Evolutionary conservation across 768 basidiomycete species (phyloP).

Genomic region (Tylopilus sp.): DNA sequence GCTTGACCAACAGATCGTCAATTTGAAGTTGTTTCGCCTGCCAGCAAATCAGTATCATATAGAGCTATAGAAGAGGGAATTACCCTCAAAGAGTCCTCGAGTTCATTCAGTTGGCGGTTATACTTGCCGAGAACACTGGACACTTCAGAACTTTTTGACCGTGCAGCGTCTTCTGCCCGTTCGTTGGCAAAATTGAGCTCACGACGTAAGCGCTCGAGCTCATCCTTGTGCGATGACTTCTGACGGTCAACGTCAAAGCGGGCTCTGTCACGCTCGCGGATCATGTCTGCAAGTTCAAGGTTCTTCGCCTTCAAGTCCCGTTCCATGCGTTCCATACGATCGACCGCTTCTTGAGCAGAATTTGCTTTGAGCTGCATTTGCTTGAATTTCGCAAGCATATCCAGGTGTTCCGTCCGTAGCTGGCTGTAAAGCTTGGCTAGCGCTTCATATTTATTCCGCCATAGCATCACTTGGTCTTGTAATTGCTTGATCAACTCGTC

Average conservation of each 20-base stretch:
- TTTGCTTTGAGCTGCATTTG: constrained; percentile 97
- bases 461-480: constrained; percentile 93
- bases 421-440: constrained; percentile 98
- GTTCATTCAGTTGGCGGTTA: constrained; percentile 91
- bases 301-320: constrained; percentile 98
- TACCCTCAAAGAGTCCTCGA: constrained; percentile 94
- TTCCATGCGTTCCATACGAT: constrained; percentile 99
- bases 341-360: constrained; percentile 96
- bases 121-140: constrained; percentile 86
- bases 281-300: constrained; percentile 97
- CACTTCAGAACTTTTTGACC: constrained; percentile 91
- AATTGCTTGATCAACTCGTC: constrained; percentile 95
- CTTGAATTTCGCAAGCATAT: constrained; percentile 96
- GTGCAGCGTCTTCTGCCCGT: constrained; percentile 90
- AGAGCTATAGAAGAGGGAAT: constrained; percentile 19
- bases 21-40: constrained; percentile 96
- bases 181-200: constrained; percentile 95
- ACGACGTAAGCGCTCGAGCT: constrained; percentile 85
- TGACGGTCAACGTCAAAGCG: constrained; percentile 93
- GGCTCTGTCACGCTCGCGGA: constrained; percentile 93
- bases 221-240: constrained; percentile 93
- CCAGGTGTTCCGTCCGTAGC: constrained; percentile 93
- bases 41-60: constrained; percentile 13
- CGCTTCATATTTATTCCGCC: constrained; percentile 99
- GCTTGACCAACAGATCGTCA: constrained; percentile 81